These are phyloP conservation scores for Sporothrix brunneoviolacea DNA, from an alignment of 2,329 filamentous ascomycete species.

Conservation along the genomic window DNA sequence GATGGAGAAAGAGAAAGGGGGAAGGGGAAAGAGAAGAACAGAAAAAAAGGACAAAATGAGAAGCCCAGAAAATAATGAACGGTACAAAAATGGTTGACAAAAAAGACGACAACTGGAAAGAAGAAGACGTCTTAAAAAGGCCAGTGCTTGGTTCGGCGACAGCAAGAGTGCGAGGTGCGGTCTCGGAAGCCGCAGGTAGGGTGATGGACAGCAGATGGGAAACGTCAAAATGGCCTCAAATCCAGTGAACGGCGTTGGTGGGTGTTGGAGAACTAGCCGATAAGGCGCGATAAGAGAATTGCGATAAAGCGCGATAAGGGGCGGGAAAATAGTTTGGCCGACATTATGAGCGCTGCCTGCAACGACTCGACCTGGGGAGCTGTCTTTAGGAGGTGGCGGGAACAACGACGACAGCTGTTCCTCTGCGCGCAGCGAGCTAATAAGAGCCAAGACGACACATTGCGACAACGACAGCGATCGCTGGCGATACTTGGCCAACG, in stretches of 20 bases:
- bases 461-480: slow-evolving; percentile 11
- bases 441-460: slow-evolving; percentile 13
- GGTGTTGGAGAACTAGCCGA: background rate
- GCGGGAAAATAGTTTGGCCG: slow-evolving; percentile 10
- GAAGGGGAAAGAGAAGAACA: background rate
- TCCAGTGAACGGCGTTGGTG: background rate
- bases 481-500: background rate
- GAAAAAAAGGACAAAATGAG: background rate
- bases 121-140: no score
- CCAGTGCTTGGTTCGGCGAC: no score
- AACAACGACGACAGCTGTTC: background rate
- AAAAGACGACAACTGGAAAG: background rate
- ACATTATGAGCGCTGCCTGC: no score
- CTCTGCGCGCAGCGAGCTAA: background rate
- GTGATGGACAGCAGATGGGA: slow-evolving; percentile 3
- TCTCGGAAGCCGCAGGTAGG: slow-evolving; percentile 7
- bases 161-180: no score
- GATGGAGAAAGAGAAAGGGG: background rate
- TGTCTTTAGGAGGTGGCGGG: background rate
- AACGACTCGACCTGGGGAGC: background rate
- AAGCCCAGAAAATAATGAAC: background rate
- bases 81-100: background rate
- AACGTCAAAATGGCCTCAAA: slow-evolving; percentile 6
- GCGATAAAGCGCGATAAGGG: slow-evolving; percentile 4
- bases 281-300: slow-evolving; percentile 10